Evolutionary conservation across 148 eudicot genomes (phyloP), one percentile per base, ranked within the genome.

Genomic region (Dysphania ambrosioides): DNA sequence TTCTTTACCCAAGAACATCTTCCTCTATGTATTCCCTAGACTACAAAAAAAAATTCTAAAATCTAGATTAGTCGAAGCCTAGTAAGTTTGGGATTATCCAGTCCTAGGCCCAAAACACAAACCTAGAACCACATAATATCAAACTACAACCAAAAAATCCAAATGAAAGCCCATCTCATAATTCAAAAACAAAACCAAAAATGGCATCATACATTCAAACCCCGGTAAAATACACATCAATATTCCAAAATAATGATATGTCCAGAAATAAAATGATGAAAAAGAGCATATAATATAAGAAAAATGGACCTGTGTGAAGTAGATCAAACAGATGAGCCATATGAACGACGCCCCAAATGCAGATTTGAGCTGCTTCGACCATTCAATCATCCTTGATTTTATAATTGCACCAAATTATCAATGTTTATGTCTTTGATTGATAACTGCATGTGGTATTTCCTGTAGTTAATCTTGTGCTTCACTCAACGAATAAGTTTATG

Each of bases 291-390:
- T 56, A 35, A 0, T 4, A 18, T 70, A 12, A 41, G 70, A 63
- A 24, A 21, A 13, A 68, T 5, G 31, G 18, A 94, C 98, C 97
- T 92, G 98, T 44, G 97, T 94, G 82, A 90, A 92, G 88, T 94
- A 92, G 81, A 94, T 84, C 86, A 94, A 83, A 83, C 93, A 91
- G 77, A 92, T 84, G n/a, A 94, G 90, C 97, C 97, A 92, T 59
- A 94, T 71, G 78, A 94, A 94, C 0, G 98, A 88, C 68, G 89
- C 85, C 35, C 98, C 98, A 76, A 94, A 92, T 15, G 88, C 91
- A 55, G 77, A 44, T 66, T 81, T 85, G 76, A 90, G 74, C 78
- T 82, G 87, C 73, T 84, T 89, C 60, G 85, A 44, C 96, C 93
- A 94, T 51, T 59, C 21, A 59, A 88, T 87, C n/a, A n/a, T n/a